Conservation (phyloP, 805 yeast genomes). For the Yarrowia alimentaria region DNA sequence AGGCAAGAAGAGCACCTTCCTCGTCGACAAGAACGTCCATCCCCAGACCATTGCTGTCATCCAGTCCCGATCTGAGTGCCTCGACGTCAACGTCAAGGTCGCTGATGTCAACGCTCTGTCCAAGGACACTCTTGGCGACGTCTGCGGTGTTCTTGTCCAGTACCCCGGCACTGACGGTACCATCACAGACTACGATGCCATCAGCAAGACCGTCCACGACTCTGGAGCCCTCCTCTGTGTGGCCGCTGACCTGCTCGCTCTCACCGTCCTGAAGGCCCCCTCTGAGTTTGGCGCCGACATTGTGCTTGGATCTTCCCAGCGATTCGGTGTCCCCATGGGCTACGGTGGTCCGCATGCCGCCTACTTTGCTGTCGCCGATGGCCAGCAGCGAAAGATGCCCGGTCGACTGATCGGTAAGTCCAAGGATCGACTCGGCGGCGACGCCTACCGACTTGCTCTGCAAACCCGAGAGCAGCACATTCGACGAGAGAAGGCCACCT, state of each 20-base stretch:
- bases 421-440: slow-evolving; percentile 84
- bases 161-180: slow-evolving; percentile 89
- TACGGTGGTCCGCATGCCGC: slow-evolving; percentile 99
- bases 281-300: slow-evolving; percentile 86
- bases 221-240: slow-evolving; percentile 61
- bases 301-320: slow-evolving; percentile 86
- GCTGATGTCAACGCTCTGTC: slow-evolving; percentile 51
- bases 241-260: slow-evolving; percentile 89
- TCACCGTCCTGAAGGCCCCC: slow-evolving; percentile 83
- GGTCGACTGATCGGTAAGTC: slow-evolving; percentile 94
- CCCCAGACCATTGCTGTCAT: slow-evolving; percentile 84
- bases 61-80: slow-evolving; percentile 71
- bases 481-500: slow-evolving; percentile 95
- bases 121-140: slow-evolving; percentile 41
- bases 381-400: slow-evolving; percentile 87
- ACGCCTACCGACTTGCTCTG: slow-evolving; percentile 87
- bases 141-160: slow-evolving; percentile 83
- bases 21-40: slow-evolving; percentile 73
- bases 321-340: slow-evolving; percentile 97
- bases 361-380: slow-evolving; percentile 82
- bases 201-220: slow-evolving; percentile 65
- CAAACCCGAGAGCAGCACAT: slow-evolving; percentile 99
- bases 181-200: slow-evolving; percentile 50
- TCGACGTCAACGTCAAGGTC: slow-evolving; percentile 62
- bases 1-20: slow-evolving; percentile 65